Conservation (phyloP, 192 early-diverging fungal species). For the Jimgerdemannia lactiflua region DNA sequence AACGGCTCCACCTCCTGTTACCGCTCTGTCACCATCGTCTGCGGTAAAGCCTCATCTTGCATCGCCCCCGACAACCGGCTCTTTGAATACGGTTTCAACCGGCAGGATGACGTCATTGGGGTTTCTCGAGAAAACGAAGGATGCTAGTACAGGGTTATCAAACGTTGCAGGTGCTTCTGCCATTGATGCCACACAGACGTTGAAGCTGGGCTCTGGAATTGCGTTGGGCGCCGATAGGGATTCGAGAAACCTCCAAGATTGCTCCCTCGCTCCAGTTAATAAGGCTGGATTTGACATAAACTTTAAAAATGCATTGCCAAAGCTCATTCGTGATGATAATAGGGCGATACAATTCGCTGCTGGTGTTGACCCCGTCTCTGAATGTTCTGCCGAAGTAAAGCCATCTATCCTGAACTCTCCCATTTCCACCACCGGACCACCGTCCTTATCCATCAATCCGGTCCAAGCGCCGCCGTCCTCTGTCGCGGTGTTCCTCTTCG, state of each 20-base stretch:
- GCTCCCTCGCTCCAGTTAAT: background rate
- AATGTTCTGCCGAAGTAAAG: background rate
- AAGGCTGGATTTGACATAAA: background rate
- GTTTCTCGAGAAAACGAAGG: background rate
- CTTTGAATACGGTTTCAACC: background rate
- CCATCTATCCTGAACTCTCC: background rate
- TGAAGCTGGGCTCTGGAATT: background rate
- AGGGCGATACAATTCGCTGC: background rate
- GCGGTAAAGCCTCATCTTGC: background rate
- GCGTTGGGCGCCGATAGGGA: too few relatives aligned
- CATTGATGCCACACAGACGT: background rate
- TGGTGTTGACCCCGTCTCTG: background rate
- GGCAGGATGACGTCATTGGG: background rate
- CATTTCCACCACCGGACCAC: background rate
- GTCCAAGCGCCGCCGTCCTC: conserved; percentile 31
- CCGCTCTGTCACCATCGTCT: background rate
- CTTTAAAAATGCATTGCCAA: background rate
- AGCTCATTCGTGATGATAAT: background rate
- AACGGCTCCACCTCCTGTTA: background rate
- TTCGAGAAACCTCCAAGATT: too few relatives aligned
- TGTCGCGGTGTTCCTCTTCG: conserved; percentile 34
- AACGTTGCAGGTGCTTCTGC: background rate
- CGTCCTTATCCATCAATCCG: conserved; percentile 8
- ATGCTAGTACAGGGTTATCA: background rate
- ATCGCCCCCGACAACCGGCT: background rate